Evolutionary conservation across 129 eudicot genomes (phyloP).

Genomic region (Heracleum sosnowskyi): DNA sequence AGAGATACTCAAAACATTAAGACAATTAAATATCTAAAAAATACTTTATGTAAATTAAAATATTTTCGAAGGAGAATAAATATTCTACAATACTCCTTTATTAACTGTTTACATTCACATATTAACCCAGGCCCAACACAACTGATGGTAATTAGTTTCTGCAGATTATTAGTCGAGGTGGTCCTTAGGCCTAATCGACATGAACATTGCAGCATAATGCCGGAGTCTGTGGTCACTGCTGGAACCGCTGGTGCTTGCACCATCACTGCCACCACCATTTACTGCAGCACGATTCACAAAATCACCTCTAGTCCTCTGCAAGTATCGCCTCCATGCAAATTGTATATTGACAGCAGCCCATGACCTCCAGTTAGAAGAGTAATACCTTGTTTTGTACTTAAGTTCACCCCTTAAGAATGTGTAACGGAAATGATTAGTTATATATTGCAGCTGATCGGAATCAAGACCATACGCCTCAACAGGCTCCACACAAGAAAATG

Average conservation of each 20-base stretch:
- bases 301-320: constrained; percentile 25
- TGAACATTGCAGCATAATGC: constrained; percentile 47
- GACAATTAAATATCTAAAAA: no score
- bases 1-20: neutral
- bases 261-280: neutral
- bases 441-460: constrained; percentile 40
- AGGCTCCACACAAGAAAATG: constrained; percentile 41
- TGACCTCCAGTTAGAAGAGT: constrained; percentile 57
- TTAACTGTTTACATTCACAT: neutral
- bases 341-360: constrained; percentile 68
- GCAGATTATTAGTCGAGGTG: constrained; percentile 39
- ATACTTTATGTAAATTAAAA: neutral
- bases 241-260: neutral
- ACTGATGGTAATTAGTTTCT: neutral
- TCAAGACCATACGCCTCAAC: constrained; percentile 52
- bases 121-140: neutral
- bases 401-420: constrained; percentile 31
- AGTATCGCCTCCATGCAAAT: constrained; percentile 42
- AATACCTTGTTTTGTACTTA: constrained; percentile 39
- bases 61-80: neutral
- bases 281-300: neutral
- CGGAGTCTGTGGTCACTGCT: constrained; percentile 25
- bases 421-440: constrained; percentile 45
- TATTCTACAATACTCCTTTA: neutral
- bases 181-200: constrained; percentile 59